A percentile compares a stretch with the other conserved stretches of the same genome.
phyloP scores from a whole-genome alignment of 306 rosid genomes.

The Comarum palustre region DNA sequence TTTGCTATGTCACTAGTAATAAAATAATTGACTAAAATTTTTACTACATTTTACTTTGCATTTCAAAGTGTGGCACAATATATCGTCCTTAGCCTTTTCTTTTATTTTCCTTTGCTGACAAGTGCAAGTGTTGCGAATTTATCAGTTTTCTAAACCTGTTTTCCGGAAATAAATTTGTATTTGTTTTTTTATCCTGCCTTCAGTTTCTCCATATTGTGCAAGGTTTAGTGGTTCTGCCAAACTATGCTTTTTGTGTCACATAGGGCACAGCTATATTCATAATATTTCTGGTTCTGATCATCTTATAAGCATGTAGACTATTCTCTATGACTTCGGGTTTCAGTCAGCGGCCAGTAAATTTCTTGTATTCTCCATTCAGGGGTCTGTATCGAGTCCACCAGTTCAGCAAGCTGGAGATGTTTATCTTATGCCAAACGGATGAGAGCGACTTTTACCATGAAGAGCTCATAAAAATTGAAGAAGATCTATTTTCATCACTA shows the following conservation, averaged over 20 bases:
- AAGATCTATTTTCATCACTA: slow-evolving; percentile 67
- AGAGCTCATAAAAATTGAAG: slow-evolving; percentile 85
- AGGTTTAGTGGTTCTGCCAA: too few relatives aligned
- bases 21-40: too few relatives aligned
- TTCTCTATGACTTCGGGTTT: neutral
- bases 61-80: neutral
- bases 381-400: slow-evolving; percentile 99
- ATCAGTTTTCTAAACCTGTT: neutral
- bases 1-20: neutral
- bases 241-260: neutral
- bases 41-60: too few relatives aligned
- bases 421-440: slow-evolving; percentile 75
- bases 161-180: too few relatives aligned
- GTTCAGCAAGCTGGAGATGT: slow-evolving; percentile 96
- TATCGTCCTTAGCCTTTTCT: neutral
- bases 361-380: slow-evolving; percentile 42
- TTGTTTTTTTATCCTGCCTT: too few relatives aligned
- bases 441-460: slow-evolving; percentile 79
- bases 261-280: neutral
- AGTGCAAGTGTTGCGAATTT: neutral
- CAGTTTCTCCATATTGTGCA: neutral
- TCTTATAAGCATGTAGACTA: neutral
- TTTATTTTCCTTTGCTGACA: neutral
- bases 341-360: neutral
- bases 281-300: neutral